Evolutionary conservation across 805 yeast species (phyloP), one percentile per base, ranked within the genome.

Genomic region (Candida glaebosa): DNA sequence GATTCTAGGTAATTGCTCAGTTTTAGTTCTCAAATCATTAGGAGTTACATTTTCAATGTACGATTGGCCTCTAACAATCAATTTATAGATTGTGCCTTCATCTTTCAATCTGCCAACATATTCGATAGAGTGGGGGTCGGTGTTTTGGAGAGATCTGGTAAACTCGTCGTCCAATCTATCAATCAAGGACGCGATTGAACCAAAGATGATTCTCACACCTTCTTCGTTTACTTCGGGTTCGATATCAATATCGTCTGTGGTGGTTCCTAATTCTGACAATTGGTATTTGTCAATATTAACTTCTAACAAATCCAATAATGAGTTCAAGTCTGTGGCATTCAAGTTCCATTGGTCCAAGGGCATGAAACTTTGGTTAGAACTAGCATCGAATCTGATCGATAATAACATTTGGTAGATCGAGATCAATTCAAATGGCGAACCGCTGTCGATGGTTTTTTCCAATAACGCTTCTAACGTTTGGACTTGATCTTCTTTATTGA

Each of bases 111-210:
- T 81, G 51, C 84, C 86, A 51, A 93, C 78, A 65, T 91, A 93
- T 65, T 93, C 99, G 43, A 87, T 82, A 18, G 97, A 85, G 62
- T 93, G 97, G 34, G 97, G 96, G 64, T 93, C 98, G 56, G 88
- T 82, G 51, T 79, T 79, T 60, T 90, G 89, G 55, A 93, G 76
- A 36, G 95, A 87, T 52, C 84, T 81, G 47, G 86, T 85, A 56
- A 90, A 84, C 70, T 93, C 99, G 57, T 91, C 98, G 60, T 89
- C 96, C 48, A 93, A 76, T 65, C 97, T 83, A 71, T 91, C 99
- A 47, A 91, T 84, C 45, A 86, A 78, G 6, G 96, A 82, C 37
- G 85, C 79, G 37, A 93, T 71, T 19, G 96, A 86, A 37, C 99
- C 99, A 46, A 82, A 75, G 41, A 93, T 76, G 51, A 77, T 81